Evolutionary conservation across 192 early-diverging fungal genomes (phyloP).

Genomic region (Lobosporangium transversale): DNA sequence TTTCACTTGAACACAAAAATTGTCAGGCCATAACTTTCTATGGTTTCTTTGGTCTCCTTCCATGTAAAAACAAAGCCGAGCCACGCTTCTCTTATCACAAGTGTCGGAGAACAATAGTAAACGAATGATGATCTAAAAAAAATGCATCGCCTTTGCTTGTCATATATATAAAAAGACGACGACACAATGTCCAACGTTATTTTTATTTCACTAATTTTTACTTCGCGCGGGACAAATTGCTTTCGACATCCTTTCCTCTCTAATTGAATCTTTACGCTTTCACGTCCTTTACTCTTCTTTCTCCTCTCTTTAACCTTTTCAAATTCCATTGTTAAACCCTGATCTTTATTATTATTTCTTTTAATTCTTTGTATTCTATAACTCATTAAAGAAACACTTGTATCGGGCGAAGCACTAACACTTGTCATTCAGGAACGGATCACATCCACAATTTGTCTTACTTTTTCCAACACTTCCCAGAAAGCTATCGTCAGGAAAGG

Average conservation of each 20-base stretch:
- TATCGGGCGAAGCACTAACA: too few species aligned
- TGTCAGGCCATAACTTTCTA: constrained; percentile 9
- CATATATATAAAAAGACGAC: not conserved
- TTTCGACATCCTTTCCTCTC: not conserved
- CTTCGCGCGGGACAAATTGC: not conserved
- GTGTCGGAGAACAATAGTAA: not conserved
- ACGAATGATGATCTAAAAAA: not conserved
- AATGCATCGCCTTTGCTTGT: not conserved
- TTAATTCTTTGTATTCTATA: too few species aligned
- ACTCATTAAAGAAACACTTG: too few species aligned
- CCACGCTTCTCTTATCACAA: not conserved
- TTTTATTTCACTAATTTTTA: not conserved
- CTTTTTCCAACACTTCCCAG: too few species aligned
- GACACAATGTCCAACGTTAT: not conserved
- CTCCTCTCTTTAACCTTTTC: too few species aligned
- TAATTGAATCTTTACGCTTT: too few species aligned
- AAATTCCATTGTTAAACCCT: too few species aligned
- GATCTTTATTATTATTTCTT: too few species aligned
- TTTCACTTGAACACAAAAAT: constrained; percentile 3
- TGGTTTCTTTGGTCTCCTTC: not conserved
- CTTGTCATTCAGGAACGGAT: too few species aligned
- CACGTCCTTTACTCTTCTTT: too few species aligned
- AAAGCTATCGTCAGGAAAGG: too few species aligned
- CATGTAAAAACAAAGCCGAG: not conserved
- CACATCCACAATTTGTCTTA: too few species aligned